Conservation (phyloP, 306 rosid species). For the Sphenostylis stenocarpa region DNA sequence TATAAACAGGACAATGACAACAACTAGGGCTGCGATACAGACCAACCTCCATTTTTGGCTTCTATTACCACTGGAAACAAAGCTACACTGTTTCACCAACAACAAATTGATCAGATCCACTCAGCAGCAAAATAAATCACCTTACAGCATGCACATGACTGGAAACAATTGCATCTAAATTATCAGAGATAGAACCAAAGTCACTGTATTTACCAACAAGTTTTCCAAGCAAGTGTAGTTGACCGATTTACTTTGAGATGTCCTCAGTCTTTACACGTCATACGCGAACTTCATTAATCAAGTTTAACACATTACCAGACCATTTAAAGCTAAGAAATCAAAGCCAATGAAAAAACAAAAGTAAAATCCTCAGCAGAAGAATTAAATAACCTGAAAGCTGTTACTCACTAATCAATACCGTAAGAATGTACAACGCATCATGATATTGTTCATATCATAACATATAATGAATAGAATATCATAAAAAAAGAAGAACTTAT, state of each 20-base stretch:
- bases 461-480: constrained; percentile 28
- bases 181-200: neutral
- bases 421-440: constrained; percentile 38
- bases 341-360: neutral
- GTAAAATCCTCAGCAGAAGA: neutral
- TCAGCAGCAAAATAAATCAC: neutral
- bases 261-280: neutral
- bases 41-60: neutral
- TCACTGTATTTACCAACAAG: neutral
- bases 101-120: neutral
- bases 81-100: neutral
- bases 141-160: neutral
- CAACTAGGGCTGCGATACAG: neutral
- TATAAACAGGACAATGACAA: neutral
- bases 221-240: neutral
- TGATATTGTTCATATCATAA: constrained; percentile 26
- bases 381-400: neutral
- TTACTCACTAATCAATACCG: neutral
- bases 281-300: neutral
- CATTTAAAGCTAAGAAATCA: neutral
- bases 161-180: neutral
- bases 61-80: neutral
- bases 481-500: constrained; percentile 6
- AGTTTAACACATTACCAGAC: neutral
- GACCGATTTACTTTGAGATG: neutral